Evolutionary conservation across 2,329 filamentous ascomycete genomes (phyloP).

Genomic region (Exophiala alcalophila): DNA sequence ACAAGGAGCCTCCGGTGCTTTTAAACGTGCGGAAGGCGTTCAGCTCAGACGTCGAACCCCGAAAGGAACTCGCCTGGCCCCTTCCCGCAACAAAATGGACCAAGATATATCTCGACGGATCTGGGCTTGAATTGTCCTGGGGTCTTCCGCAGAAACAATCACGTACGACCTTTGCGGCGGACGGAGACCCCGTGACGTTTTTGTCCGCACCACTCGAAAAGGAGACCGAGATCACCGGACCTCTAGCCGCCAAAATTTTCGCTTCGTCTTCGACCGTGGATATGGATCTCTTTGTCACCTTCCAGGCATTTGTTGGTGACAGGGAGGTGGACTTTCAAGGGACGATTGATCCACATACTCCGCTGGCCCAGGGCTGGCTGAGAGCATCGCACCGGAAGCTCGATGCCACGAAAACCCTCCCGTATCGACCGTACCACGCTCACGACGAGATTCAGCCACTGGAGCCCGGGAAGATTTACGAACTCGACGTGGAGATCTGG

Average conservation of each 20-base stretch:
- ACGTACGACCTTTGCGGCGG: background rate
- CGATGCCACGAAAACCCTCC: slow-evolving; percentile 4
- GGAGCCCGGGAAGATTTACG: slow-evolving; percentile 5
- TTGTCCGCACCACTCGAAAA: slow-evolving; percentile 5
- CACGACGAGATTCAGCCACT: slow-evolving; percentile 16
- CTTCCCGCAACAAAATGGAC: slow-evolving; percentile 13
- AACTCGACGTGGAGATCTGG: slow-evolving; percentile 19
- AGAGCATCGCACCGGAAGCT: slow-evolving; percentile 18
- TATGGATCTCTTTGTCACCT: slow-evolving; percentile 15
- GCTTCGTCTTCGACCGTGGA: slow-evolving; percentile 12
- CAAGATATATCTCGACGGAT: slow-evolving; percentile 9
- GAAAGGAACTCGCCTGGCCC: slow-evolving; percentile 11
- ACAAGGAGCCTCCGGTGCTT: slow-evolving; percentile 9
- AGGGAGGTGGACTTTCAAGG: slow-evolving; percentile 18
- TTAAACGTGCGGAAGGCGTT: slow-evolving; percentile 9
- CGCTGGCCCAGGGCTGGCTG: slow-evolving; percentile 19
- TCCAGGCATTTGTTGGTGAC: slow-evolving; percentile 14
- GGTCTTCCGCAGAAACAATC: background rate
- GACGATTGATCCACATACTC: slow-evolving; percentile 17
- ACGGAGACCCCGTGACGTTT: slow-evolving; percentile 10
- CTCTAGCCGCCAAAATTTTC: slow-evolving; percentile 13
- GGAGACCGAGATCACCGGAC: slow-evolving; percentile 14
- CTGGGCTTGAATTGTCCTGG: slow-evolving; percentile 4
- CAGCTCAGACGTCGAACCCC: slow-evolving; percentile 4
- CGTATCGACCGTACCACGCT: slow-evolving; percentile 13